These are phyloP conservation scores for Ettlia oleoabundans DNA, from an alignment of 139 green algal species.

Conservation along the genomic window DNA sequence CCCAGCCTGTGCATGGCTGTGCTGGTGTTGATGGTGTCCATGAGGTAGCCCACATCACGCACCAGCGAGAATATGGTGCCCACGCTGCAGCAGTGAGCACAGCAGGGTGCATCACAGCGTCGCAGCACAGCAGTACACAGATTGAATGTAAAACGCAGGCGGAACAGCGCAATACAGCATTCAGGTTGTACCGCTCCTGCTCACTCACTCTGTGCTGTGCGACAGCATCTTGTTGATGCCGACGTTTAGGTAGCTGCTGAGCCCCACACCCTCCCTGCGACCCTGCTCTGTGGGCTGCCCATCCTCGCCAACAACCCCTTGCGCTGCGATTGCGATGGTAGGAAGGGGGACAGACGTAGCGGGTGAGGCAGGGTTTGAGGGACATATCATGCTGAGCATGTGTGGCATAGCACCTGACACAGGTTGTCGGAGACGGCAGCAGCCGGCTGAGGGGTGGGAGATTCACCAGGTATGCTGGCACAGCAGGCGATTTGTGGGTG, in stretches of 20 bases:
- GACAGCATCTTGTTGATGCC: constrained; percentile 49
- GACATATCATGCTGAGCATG: too few relatives aligned
- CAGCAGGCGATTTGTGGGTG: too few relatives aligned
- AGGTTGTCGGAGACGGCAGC: too few relatives aligned
- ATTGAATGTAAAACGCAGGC: neutral
- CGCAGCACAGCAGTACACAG: neutral
- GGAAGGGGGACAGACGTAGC: too few relatives aligned
- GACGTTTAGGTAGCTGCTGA: constrained; percentile 40
- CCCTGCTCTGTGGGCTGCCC: constrained; percentile 16
- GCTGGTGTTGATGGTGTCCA: constrained; percentile 78
- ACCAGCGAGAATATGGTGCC: constrained; percentile 59
- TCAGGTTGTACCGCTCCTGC: neutral
- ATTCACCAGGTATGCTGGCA: too few relatives aligned
- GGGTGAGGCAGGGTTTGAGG: too few relatives aligned
- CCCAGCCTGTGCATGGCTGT: constrained; percentile 72
- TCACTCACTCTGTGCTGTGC: constrained; percentile 21
- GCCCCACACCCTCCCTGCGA: neutral
- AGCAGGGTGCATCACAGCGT: neutral
- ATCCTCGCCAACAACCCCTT: constrained; percentile 23
- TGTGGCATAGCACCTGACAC: too few relatives aligned
- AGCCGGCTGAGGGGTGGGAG: too few relatives aligned
- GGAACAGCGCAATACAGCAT: neutral
- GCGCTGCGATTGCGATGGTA: too few relatives aligned
- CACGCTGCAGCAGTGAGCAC: constrained; percentile 1
- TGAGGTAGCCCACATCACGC: constrained; percentile 43